phyloP scores from a whole-genome alignment of 257 asterid species.

The Nyctanthes arbortristis region DNA sequence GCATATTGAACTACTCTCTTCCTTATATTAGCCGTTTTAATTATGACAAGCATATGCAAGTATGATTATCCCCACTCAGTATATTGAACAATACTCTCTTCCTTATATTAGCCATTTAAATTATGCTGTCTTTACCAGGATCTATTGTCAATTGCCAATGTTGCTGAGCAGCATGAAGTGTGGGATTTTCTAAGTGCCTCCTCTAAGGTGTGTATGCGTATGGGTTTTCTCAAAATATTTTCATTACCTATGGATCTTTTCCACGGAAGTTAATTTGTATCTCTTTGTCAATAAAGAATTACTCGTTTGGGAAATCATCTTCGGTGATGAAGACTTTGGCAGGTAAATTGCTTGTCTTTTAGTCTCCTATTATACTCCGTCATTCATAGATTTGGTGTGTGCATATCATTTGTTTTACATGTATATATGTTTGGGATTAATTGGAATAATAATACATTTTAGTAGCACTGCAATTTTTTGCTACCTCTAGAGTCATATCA shows the following conservation, averaged over 20 bases:
- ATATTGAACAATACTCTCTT: conserved; percentile 8
- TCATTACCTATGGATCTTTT: conserved; percentile 19
- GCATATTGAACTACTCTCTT: conserved; percentile 7
- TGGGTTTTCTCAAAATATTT: conserved; percentile 19
- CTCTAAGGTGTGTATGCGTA: conserved; percentile 61
- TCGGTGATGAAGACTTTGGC: conserved; percentile 82
- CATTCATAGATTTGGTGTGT: conserved; percentile 15
- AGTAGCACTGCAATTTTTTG: conserved; percentile 15
- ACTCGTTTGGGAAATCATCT: conserved; percentile 85
- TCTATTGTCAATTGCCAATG: conserved; percentile 86
- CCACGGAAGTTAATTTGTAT: conserved; percentile 15
- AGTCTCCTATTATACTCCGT: conserved; percentile 9
- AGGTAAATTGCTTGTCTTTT: conserved; percentile 49
- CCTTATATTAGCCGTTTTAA: conserved; percentile 64
- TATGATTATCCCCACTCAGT: conserved; percentile 33
- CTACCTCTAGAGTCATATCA: conserved; percentile 3
- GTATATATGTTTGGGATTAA: conserved; percentile 3
- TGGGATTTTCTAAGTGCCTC: conserved; percentile 90
- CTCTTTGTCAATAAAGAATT: conserved; percentile 56
- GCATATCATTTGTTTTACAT: conserved; percentile 13
- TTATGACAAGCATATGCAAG: conserved; percentile 91
- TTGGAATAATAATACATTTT: neutral
- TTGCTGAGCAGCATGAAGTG: conserved; percentile 97
- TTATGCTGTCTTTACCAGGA: conserved; percentile 48
- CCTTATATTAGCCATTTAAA: conserved; percentile 26